Evolutionary conservation across 2,329 filamentous ascomycete genomes (phyloP), one percentile per base, ranked within the genome.

Genomic region (Stenocarpella maydis): DNA sequence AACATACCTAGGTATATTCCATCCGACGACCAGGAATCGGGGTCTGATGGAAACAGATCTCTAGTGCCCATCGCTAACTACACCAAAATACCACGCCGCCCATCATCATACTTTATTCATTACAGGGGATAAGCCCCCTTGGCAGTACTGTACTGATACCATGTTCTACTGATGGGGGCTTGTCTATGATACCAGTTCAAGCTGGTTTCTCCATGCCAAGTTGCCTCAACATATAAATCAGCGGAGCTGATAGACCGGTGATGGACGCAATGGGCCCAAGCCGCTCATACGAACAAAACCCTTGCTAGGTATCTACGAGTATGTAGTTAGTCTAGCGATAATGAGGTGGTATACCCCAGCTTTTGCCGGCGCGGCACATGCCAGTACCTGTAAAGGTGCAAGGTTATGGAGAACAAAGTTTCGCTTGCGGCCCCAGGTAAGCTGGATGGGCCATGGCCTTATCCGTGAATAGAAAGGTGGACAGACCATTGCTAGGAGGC

Each of bases 341-440:
- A 39, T 15, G 39, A 60, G 17, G 4, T 60, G 54, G 45, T 60
- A 37, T 60, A 17, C 54, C 7, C 9, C 54, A 31, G 15, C 39
- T 31, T 43, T 1, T 43, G 24, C 24, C 24, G 54, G 12, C 4
- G 17, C 21, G 24, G 54, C 37, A 9, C 21, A 17, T 17, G 24
- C 54, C 37, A 43, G 24, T 4, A 10, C 24, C 9, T 17, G 21
- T 15, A 60, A 28, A 28, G 39, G 39, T 45, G 12, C 24, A n/a
- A 28, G 21, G 24, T 60, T 21, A 60, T 60, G 54, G 54, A 31
- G 54, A 60, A 60, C 24, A 31, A 43, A 60, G 37, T 60, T 60
- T 60, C 54, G 54, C 54, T 26, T 60, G 54, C 24, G 34, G 43
- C 37, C 39, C 39, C 54, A 43, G 37, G 39, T 17, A 43, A 60